phyloP scores from a whole-genome alignment of 495 filamentous ascomycete genomes.

The Usnea hakonensis region DNA sequence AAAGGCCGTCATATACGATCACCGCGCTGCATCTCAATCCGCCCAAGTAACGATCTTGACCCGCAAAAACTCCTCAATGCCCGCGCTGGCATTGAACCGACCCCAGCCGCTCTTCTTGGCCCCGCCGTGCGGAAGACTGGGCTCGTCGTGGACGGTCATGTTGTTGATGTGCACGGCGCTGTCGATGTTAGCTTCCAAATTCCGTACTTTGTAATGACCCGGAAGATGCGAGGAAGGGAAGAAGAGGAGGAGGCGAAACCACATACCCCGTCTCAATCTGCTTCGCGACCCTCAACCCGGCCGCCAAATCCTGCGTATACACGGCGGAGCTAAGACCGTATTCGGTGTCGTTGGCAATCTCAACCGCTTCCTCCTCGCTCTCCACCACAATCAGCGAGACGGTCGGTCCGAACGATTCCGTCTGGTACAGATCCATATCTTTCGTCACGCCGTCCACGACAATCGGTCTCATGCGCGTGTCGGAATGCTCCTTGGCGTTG shows the following conservation, averaged over 20 bases:
- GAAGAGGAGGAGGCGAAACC: too few species aligned
- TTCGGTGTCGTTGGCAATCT: conserved; percentile 45
- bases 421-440: conserved; percentile 75
- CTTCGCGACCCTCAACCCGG: conserved; percentile 40
- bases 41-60: conserved; percentile 77
- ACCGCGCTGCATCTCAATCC: too few species aligned
- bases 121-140: conserved; percentile 72
- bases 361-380: conserved; percentile 42
- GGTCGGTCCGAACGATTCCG: conserved; percentile 77
- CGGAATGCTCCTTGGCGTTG: conserved; percentile 36
- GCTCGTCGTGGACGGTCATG: conserved; percentile 80
- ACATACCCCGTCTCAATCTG: conserved; percentile 44
- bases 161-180: conserved; percentile 78
- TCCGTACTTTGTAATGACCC: conserved; percentile 10
- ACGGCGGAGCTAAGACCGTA: conserved; percentile 44
- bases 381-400: conserved; percentile 49
- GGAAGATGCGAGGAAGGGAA: not conserved
- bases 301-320: conserved; percentile 42
- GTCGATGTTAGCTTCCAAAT: conserved; percentile 5
- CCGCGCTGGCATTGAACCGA: conserved; percentile 49
- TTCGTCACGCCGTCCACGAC: conserved; percentile 62
- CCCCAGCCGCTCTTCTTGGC: conserved; percentile 81
- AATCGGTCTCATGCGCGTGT: conserved; percentile 57
- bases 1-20: too few species aligned
- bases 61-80: conserved; percentile 69